Base-by-base conservation (phyloP, 768 basidiomycete species). In the Macrolepiota dolichaula region DNA sequence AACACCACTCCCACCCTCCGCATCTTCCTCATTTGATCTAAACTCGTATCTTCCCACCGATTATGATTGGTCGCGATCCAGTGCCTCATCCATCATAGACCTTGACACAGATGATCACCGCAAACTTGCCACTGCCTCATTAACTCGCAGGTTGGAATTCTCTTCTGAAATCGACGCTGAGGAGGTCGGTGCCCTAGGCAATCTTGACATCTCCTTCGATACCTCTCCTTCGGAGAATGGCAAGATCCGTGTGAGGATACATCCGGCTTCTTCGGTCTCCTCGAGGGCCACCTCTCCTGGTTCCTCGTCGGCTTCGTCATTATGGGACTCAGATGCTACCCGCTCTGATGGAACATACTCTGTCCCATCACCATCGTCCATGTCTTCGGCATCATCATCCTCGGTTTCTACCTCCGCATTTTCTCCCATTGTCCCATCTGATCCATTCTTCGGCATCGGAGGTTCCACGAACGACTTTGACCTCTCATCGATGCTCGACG, bases 171-270 rank as follows among this genome's bases (percentile, higher is more conserved):
- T 80, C 24, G 83, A 85, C 59, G 68, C 77, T 46, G 79, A 77
- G 46, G 77, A 79, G 42, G 71, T 79, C 38, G 76, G 72, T 58
- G 79, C 76, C 44, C 78, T 88, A 46, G 81, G 80, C 58, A 84
- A 81, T 46, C 74, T 92, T 56, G 83, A 88, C 65, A 86, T 92
- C 69, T 88, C 88, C 44, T 89, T 92, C 66, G 90, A 92, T 65
- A 75, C 87, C 50, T 79, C 77, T 44, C 77, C 85, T 35, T 77
- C 80, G 52, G 81, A 87, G 64, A 83, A 88, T 68, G 87, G 89
- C 61, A 88, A 84, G 73, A 87, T 90, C 65, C 86, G 85, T 55
- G 88, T 91, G 44, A 81, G 85, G 64, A 89, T 91, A 64, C 86
- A 90, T 66, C 83, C 86, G 47, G 77, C 83, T 6, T 76, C 84